Base-by-base conservation (phyloP, 495 filamentous ascomycete species). In the Astrothelium macrocarpum region DNA sequence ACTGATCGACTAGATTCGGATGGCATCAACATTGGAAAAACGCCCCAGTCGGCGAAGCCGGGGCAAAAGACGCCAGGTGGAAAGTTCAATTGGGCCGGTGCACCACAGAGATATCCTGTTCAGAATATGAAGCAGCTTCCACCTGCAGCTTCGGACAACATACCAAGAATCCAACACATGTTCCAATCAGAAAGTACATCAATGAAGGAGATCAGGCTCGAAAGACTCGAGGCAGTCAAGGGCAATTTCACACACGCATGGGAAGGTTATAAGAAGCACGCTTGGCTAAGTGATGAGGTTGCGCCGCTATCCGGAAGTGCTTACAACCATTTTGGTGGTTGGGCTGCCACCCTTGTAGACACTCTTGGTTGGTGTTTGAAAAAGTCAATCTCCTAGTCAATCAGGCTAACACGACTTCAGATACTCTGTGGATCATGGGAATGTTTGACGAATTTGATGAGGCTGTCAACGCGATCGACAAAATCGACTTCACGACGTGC, bases 271-370 rank as follows among this genome's bases (percentile, higher is more conserved):
- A 87, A 83, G 67, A 72, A 82, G 16, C 77, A 87, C 73, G 91
- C 91, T 0, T 95, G 90, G 89, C 71, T 83, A 62, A 81, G 85
- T 56, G 91, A 96, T 69, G 91, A 95, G 62, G 75, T 95, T 16
- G 78, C 77, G 31, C 91, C 91, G 0, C 67, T 89, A 1, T 81
- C 80, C 11, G 85, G 82, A 9, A 72, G 73, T 11, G 81, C 72
- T 29, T 78, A 75, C 32, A 68, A 74, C 53, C 43, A 61, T 20
- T 76, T 74, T 59, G 65, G 74, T 1, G 74, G 72, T n/a, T 76
- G 74, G 74, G 74, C 65, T 56, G 74, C 73, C 2, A 75, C 74
- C 14, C 64, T 76, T n/a, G 71, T 76, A 10, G 74, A 76, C 53
- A 63, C 67, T 28, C 59, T 70, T 23, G 74, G 75, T 62, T 56